These are phyloP conservation scores for Debaryomyces tyrocola DNA, from an alignment of 805 yeast species.

Conservation along the genomic window DNA sequence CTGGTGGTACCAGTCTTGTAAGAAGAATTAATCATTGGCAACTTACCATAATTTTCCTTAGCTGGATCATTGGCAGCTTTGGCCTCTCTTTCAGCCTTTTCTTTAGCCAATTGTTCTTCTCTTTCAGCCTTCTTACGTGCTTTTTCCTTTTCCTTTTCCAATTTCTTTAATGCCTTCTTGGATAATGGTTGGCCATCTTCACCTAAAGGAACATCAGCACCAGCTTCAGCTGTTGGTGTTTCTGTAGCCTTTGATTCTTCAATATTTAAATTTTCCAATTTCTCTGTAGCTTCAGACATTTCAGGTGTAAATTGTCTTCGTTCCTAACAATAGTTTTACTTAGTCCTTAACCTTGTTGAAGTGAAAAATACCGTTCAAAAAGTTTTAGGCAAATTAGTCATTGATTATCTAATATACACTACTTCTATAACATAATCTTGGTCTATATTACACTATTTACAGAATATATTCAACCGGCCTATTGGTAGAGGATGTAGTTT, in stretches of 20 bases:
- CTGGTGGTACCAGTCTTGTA: constrained; percentile 68
- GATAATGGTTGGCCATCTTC: constrained; percentile 85
- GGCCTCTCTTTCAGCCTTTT: constrained; percentile 77
- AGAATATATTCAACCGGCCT: neutral
- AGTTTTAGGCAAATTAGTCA: neutral
- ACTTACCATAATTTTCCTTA: constrained; percentile 82
- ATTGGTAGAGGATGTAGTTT: neutral
- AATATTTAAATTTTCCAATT: constrained; percentile 21
- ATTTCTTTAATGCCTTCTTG: constrained; percentile 92
- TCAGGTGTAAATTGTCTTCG: neutral
- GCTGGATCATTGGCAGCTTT: constrained; percentile 78
- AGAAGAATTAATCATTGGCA: constrained; percentile 80
- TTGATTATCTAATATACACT: neutral
- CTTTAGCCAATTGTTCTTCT: constrained; percentile 83
- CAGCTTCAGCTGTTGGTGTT: constrained; percentile 15
- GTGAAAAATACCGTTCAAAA: neutral
- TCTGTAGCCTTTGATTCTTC: constrained; percentile 11
- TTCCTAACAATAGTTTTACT: too few relatives aligned
- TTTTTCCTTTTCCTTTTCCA: constrained; percentile 90
- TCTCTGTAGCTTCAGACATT: constrained; percentile 27
- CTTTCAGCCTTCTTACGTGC: constrained; percentile 90
- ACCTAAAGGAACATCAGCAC: constrained; percentile 42
- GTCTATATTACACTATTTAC: neutral
- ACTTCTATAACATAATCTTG: neutral
- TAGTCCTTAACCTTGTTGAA: too few relatives aligned